Conservation (phyloP, 2,329 filamentous ascomycete genomes). For the Diaporthe amygdali region DNA sequence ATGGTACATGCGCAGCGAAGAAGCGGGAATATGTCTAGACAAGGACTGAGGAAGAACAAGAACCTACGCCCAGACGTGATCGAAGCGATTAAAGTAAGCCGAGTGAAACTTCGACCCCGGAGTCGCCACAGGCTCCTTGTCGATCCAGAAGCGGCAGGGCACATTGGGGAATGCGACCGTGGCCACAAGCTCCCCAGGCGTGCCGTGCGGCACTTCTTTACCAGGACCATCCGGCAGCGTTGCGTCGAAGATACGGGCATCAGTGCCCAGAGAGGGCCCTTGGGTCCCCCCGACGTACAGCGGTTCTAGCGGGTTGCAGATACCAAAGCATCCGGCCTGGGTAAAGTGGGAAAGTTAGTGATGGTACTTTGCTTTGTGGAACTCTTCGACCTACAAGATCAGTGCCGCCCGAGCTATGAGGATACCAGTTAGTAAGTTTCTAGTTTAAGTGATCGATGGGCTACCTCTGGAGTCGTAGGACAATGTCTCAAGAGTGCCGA, state of each 20-base stretch:
- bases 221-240: slow-evolving; percentile 55
- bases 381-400: slow-evolving; percentile 62
- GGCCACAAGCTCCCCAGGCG: slow-evolving; percentile 77
- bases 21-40: not conserved
- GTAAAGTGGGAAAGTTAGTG: not conserved
- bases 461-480: not conserved
- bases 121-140: slow-evolving; percentile 43
- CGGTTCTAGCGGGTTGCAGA: slow-evolving; percentile 72
- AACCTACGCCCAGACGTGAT: slow-evolving; percentile 80
- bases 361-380: not conserved
- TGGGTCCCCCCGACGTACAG: slow-evolving; percentile 64
- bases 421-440: not conserved
- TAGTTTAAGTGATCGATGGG: too few relatives aligned
- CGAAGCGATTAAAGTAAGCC: slow-evolving; percentile 67
- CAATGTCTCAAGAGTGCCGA: too few relatives aligned
- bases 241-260: slow-evolving; percentile 67
- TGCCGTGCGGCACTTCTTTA: slow-evolving; percentile 57
- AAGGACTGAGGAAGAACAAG: not conserved
- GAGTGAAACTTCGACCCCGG: slow-evolving; percentile 62
- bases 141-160: slow-evolving; percentile 70
- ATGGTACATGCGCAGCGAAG: not conserved
- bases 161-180: slow-evolving; percentile 76
- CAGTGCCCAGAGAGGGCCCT: slow-evolving; percentile 53
- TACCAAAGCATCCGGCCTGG: slow-evolving; percentile 64
- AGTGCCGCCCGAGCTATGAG: slow-evolving; percentile 62